These are phyloP conservation scores for Huntiella bhutanensis DNA, from an alignment of 2,329 filamentous ascomycete species.

Conservation along the genomic window DNA sequence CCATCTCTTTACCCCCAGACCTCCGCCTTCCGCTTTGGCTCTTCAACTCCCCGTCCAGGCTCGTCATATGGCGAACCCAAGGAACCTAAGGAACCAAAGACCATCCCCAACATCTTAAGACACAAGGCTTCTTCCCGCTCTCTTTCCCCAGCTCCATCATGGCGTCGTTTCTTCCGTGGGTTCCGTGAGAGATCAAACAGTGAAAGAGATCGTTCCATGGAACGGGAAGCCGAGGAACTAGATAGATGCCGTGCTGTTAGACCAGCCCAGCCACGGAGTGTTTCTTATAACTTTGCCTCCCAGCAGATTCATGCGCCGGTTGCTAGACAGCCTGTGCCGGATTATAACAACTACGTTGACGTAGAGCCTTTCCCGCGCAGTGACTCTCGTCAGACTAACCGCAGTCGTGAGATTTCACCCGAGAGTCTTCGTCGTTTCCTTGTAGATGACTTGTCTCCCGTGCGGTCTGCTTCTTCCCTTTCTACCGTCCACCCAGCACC, in stretches of 20 bases:
- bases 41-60: neutral
- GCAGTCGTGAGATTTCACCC: slow-evolving; percentile 33
- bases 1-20: slow-evolving; percentile 4
- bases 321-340: neutral
- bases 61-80: neutral
- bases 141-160: slow-evolving; percentile 29
- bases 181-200: slow-evolving; percentile 16
- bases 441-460: slow-evolving; percentile 23
- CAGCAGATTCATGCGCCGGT: neutral
- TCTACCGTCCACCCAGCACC: slow-evolving; percentile 1
- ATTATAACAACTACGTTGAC: neutral
- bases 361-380: slow-evolving; percentile 1
- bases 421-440: slow-evolving; percentile 34
- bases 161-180: slow-evolving; percentile 32
- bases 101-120: slow-evolving; percentile 12
- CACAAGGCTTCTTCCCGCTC: slow-evolving; percentile 27
- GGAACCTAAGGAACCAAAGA: slow-evolving; percentile 3
- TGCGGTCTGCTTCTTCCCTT: slow-evolving; percentile 14
- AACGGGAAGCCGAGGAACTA: slow-evolving; percentile 12
- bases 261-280: slow-evolving; percentile 1
- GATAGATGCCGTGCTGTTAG: neutral
- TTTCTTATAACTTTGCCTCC: slow-evolving; percentile 2
- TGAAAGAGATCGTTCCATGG: slow-evolving; percentile 18
- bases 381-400: slow-evolving; percentile 3
- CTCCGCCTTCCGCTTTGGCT: slow-evolving; percentile 3